These are phyloP conservation scores for Blastosporella zonata DNA, from an alignment of 1,284 basidiomycete species.

Conservation along the genomic window DNA sequence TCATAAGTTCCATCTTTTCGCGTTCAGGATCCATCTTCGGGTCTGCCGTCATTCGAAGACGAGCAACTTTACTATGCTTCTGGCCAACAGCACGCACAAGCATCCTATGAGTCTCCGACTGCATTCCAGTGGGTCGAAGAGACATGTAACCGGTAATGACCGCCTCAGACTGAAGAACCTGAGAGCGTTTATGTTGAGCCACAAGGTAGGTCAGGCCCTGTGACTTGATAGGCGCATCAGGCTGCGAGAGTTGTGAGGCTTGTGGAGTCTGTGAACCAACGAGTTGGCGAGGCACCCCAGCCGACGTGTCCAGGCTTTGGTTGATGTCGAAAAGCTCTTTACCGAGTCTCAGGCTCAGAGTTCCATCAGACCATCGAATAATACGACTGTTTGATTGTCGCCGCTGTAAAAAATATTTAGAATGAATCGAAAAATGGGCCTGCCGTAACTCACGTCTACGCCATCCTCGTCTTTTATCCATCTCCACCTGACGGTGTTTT, in stretches of 20 bases:
- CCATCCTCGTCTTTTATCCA: slow-evolving; percentile 76
- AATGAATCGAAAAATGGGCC: slow-evolving; percentile 4
- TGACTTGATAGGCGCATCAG: slow-evolving; percentile 40
- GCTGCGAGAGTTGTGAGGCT: slow-evolving; percentile 29
- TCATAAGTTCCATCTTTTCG: slow-evolving; percentile 68
- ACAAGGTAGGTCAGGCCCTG: slow-evolving; percentile 86
- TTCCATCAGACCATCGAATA: slow-evolving; percentile 90
- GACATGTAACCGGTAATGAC: slow-evolving; percentile 81
- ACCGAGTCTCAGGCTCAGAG: slow-evolving; percentile 82
- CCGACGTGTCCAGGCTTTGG: slow-evolving; percentile 71
- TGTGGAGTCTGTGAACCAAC: slow-evolving; percentile 39
- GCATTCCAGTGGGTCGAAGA: slow-evolving; percentile 84
- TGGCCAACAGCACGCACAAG: slow-evolving; percentile 85
- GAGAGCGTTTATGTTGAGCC: slow-evolving; percentile 84
- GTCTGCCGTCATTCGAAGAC: slow-evolving; percentile 72
- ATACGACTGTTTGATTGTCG: slow-evolving; percentile 86
- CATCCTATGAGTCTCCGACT: slow-evolving; percentile 86
- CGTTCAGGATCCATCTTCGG: slow-evolving; percentile 71
- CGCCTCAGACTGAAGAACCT: slow-evolving; percentile 82
- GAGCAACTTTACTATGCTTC: slow-evolving; percentile 77
- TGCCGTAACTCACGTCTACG: slow-evolving; percentile 54
- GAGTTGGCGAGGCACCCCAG: slow-evolving; percentile 51
- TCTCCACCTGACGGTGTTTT: slow-evolving; percentile 89
- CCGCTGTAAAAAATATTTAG: slow-evolving; percentile 37
- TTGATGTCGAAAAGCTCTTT: slow-evolving; percentile 89